Base-by-base conservation (phyloP, 2,329 filamentous ascomycete genomes). In the Aureobasidium sp. region DNA sequence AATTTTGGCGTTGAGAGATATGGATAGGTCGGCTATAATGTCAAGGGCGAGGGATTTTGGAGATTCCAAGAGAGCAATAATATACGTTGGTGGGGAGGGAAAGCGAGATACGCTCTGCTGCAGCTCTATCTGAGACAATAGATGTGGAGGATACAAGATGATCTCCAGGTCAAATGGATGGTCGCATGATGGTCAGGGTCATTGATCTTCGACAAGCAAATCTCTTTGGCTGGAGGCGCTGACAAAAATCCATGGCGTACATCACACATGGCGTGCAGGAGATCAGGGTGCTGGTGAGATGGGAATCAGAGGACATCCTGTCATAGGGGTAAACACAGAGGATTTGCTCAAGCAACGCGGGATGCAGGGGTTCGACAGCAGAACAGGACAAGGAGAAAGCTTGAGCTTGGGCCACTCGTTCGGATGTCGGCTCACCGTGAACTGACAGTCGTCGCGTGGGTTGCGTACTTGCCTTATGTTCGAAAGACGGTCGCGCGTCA, bases 371-470 rank as follows among this genome's bases (percentile, higher is more conserved):
- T 20, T 55, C 23, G 10, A 17, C 50, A 20, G 20, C 1, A 20
- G 29, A 51, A n/a, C 29, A 36, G 29, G 15, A 17, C 20, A 20
- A 26, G 8, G 17, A 39, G 37, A 32, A 29, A 57, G 53, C 53
- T 57, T 50, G 57, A 60, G 57, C 57, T 41, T 10, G 23, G 44
- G 57, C 57, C 57, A 60, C 17, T 12, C 10, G 57, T 60, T 60
- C 46, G 57, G 57, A 60, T 47, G 42, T 39, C 55, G 55, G 55
- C 41, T 56, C 27, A 32, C 9, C 27, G 37, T 34, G 17, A 17
- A 34, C 34, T 48, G 55, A 55, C 51, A 55, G 51, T 55, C 51
- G 51, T 55, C 51, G 51, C 37, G 51, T 55, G 36, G 51, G 23
- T 29, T 27, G 37, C 34, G 34, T 23, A 23, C 17, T 13, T 20